Evolutionary conservation across 1,284 basidiomycete genomes (phyloP), one percentile per base, ranked within the genome.

Genomic region (Cutaneotrichosporon spelunceum): DNA sequence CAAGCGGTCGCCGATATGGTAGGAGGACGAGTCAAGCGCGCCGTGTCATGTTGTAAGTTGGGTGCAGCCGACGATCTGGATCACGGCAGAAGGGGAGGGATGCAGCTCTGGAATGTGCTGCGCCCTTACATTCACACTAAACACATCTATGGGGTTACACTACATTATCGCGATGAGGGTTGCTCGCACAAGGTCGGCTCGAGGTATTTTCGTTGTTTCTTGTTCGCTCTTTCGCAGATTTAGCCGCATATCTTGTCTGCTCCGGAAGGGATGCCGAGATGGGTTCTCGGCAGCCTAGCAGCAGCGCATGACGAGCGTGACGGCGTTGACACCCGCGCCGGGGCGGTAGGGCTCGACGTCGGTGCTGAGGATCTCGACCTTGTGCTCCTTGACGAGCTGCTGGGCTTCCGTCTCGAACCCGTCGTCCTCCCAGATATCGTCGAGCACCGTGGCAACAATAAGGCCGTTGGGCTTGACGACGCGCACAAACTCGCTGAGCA

Each of bases 361-460:
- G 8, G 36, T 27, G 4, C 47, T 16, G 24, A 59, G 30, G 21
- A 63, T 16, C 16, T 27, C 16, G 30, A 29, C 57, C 16, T 45
- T 49, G n/a, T 57, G 48, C 3, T 26, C 45, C 13, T 11, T 11
- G 23, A 14, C 61, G 39, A 63, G 48, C 2, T 24, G 9, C 6
- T 50, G 53, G 11, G 47, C 53, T n/a, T 56, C 36, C 5, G 2
- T 14, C 23, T 19, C 45, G 33, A 52, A 56, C 4, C 57, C 53
- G 42, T 48, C 45, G 8, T 16, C n/a, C 57, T 52, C 44, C 61
- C 61, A 63, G 16, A 63, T 56, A 48, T 59, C 61, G 8, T 52
- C 57, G 13, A 63, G 53, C 26, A 63, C 53, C 11, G 57, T 59
- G 3, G 61, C 57, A 33, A 63, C 54, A 16, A 63, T 42, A 21